Conservation (phyloP, 805 yeast genomes). For the Candida alai region DNA sequence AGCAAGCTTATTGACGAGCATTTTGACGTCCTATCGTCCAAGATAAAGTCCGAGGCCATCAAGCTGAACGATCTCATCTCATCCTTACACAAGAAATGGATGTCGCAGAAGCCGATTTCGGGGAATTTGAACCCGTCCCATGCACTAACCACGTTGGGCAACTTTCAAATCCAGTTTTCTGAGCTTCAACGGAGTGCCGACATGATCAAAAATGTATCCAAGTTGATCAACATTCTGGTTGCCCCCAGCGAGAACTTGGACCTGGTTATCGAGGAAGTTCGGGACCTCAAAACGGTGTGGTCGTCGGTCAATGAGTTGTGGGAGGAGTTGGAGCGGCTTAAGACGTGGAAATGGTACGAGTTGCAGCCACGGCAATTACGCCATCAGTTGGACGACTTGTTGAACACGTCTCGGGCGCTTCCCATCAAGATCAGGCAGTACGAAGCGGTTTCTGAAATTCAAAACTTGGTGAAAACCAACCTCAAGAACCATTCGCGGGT, state of each 20-base stretch:
- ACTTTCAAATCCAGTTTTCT: conserved; percentile 14
- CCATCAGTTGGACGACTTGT: conserved; percentile 47
- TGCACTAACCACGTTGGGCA: conserved; percentile 40
- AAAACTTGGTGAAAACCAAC: conserved; percentile 38
- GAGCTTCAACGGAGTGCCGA: conserved; percentile 7
- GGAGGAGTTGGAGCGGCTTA: conserved; percentile 41
- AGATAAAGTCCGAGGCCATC: conserved; percentile 37
- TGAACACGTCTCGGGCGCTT: conserved; percentile 44
- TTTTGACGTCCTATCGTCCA: conserved; percentile 37
- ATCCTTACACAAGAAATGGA: conserved; percentile 45
- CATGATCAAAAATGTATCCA: conserved; percentile 26
- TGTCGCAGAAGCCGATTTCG: conserved; percentile 41
- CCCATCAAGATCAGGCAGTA: conserved; percentile 63
- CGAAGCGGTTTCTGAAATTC: conserved; percentile 62
- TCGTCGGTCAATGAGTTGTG: conserved; percentile 50
- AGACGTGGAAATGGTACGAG: conserved; percentile 45
- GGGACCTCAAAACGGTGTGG: conserved; percentile 64
- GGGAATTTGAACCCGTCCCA: conserved; percentile 36
- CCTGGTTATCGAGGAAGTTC: conserved; percentile 44
- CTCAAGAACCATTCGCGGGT: conserved; percentile 38
- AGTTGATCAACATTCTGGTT: conserved; percentile 30
- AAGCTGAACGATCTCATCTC: conserved; percentile 29
- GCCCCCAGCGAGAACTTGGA: conserved; percentile 23
- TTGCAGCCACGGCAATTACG: conserved; percentile 45
- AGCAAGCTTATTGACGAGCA: conserved; percentile 37